Evolutionary conservation across 2,329 filamentous ascomycete species (phyloP).

Genomic region (Ophiostoma australiae): DNA sequence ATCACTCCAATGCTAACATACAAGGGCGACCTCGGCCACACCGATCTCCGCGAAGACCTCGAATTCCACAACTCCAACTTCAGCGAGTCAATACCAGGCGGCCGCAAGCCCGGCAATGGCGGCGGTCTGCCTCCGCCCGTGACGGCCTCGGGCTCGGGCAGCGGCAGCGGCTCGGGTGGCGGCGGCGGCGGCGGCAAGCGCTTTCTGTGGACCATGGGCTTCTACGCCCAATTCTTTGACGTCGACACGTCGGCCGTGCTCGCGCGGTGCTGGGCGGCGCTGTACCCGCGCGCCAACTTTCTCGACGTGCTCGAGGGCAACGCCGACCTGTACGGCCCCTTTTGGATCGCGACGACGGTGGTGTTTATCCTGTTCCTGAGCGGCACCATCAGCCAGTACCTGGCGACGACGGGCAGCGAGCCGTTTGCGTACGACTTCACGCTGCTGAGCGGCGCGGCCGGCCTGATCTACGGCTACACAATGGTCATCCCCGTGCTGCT

Average conservation of each 20-base stretch:
- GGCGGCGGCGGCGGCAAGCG: constrained; percentile 58
- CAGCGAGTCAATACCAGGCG: constrained; percentile 51
- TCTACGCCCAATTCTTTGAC: constrained; percentile 98
- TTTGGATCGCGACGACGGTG: constrained; percentile 98
- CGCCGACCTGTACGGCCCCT: constrained; percentile 91
- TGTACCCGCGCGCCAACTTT: constrained; percentile 90
- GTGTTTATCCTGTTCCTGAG: constrained; percentile 92
- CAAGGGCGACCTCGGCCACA: constrained; percentile 94
- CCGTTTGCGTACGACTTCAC: constrained; percentile 90
- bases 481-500: constrained; percentile 76
- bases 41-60: constrained; percentile 96
- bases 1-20: background rate
- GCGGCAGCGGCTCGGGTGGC: constrained; percentile 34
- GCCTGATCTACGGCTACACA: constrained; percentile 93
- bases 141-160: constrained; percentile 45
- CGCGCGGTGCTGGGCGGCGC: constrained; percentile 77
- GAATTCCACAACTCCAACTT: constrained; percentile 97
- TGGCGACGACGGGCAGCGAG: constrained; percentile 61
- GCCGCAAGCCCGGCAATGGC: constrained; percentile 47
- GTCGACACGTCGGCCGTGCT: constrained; percentile 91
- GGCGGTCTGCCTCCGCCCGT: constrained; percentile 52
- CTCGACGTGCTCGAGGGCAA: constrained; percentile 96
- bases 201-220: constrained; percentile 85
- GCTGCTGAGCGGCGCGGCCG: constrained; percentile 81
- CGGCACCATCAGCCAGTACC: constrained; percentile 88